A percentile compares a stretch with the other conserved stretches of the same genome.
phyloP scores from a whole-genome alignment of 2,329 filamentous ascomycete species.

The Pseudogymnoascus sp. region DNA sequence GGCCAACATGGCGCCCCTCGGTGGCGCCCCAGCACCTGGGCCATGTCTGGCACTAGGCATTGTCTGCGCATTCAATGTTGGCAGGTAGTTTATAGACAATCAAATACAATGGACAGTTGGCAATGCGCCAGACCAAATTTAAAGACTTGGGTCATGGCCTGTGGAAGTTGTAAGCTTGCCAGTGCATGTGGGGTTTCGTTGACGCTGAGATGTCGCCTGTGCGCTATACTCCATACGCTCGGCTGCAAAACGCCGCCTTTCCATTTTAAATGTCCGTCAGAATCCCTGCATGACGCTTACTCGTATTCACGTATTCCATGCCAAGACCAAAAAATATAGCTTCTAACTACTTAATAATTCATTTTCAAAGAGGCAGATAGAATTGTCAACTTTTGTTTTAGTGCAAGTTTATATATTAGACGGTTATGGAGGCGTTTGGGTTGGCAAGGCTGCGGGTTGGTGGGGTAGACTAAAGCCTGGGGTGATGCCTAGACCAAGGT shows the following conservation, averaged over 20 bases:
- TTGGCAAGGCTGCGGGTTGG: constrained; percentile 3
- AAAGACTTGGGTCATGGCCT: constrained; percentile 3
- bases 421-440: not conserved
- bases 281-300: constrained; percentile 6
- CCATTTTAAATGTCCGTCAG: not conserved
- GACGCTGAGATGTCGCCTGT: constrained; percentile 8
- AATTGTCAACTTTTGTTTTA: not conserved
- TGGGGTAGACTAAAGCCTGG: constrained; percentile 2
- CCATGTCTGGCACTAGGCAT: constrained; percentile 40
- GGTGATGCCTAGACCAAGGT: not conserved
- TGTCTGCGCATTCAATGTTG: constrained; percentile 9
- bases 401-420: not conserved
- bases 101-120: not conserved
- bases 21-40: constrained; percentile 17
- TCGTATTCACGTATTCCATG: not conserved
- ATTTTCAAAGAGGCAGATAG: not conserved
- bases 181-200: constrained; percentile 1
- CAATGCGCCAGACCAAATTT: not conserved
- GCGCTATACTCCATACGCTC: constrained; percentile 6
- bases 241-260: not conserved
- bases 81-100: not conserved
- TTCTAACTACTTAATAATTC: not conserved
- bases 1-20: constrained; percentile 54
- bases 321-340: not conserved
- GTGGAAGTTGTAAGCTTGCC: not conserved